Conservation (phyloP, 2,329 filamentous ascomycete genomes). For the Aspergillus floridensis region DNA sequence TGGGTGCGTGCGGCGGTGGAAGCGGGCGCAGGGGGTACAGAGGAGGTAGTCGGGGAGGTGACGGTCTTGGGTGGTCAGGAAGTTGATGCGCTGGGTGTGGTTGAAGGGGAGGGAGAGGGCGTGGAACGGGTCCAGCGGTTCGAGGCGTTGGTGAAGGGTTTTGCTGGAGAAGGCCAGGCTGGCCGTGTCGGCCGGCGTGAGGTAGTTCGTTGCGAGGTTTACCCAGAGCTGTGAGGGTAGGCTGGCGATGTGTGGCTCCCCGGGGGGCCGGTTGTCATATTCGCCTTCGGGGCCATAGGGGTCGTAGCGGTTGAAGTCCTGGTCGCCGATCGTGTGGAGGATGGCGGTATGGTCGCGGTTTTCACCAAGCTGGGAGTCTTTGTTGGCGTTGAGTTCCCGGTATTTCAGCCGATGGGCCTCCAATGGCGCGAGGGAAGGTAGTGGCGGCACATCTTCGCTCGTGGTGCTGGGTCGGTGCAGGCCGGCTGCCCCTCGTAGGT, state of each 20-base stretch:
- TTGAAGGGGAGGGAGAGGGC: conserved; percentile 45
- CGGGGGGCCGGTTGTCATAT: conserved; percentile 29
- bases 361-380: conserved; percentile 39
- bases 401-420: conserved; percentile 37
- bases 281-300: conserved; percentile 11
- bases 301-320: conserved; percentile 28
- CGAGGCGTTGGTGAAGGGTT: conserved; percentile 46
- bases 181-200: conserved; percentile 49
- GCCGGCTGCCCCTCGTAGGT: conserved; percentile 22
- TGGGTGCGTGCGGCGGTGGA: conserved; percentile 53
- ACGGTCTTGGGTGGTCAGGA: conserved; percentile 53
- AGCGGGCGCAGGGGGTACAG: conserved; percentile 57
- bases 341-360: conserved; percentile 37
- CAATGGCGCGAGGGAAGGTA: conserved; percentile 34
- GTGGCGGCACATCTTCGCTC: conserved; percentile 27
- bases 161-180: conserved; percentile 51
- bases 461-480: conserved; percentile 16
- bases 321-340: conserved; percentile 34
- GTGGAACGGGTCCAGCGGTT: conserved; percentile 36
- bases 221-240: conserved; percentile 50
- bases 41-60: conserved; percentile 56
- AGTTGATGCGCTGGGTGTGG: conserved; percentile 47
- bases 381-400: conserved; percentile 22
- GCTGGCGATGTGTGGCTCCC: conserved; percentile 45
- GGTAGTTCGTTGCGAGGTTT: conserved; percentile 36